Percentiles rank a stretch among this genome's conserved stretches.
Conservation (phyloP, 805 yeast species). For the Saccharomycopsis sp. region DNA sequence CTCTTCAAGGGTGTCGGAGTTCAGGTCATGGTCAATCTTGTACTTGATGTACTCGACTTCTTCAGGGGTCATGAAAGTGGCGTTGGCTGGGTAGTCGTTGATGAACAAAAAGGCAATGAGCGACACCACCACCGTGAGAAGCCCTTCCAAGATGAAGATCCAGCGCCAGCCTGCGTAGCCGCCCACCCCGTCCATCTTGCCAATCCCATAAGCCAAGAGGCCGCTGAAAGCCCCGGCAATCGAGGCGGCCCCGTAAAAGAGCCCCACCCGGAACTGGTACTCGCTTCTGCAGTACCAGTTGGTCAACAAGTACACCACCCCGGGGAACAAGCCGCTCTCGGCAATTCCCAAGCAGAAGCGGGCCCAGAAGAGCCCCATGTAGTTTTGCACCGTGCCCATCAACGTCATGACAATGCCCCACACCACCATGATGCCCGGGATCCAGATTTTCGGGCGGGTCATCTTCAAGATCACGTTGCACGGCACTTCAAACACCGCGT, state of each 20-base stretch:
- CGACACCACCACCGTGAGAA: constrained; percentile 29
- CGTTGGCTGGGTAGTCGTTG: constrained; percentile 65
- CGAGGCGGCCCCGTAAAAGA: constrained; percentile 31
- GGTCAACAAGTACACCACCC: constrained; percentile 31
- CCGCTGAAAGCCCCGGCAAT: constrained; percentile 34
- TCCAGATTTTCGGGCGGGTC: constrained; percentile 30
- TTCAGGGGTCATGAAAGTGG: constrained; percentile 40
- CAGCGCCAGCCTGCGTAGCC: constrained; percentile 46
- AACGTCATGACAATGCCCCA: constrained; percentile 34
- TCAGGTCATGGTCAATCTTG: constrained; percentile 11
- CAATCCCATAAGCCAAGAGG: constrained; percentile 30
- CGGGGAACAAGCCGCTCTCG: constrained; percentile 38
- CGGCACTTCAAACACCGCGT: constrained; percentile 35
- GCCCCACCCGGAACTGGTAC: constrained; percentile 30
- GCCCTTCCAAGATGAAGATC: constrained; percentile 46
- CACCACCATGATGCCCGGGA: constrained; percentile 29
- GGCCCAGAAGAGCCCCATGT: constrained; percentile 26
- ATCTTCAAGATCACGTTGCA: constrained; percentile 29
- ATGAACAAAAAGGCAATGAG: constrained; percentile 37
- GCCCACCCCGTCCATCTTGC: constrained; percentile 26
- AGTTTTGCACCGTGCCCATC: constrained; percentile 28
- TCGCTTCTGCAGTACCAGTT: constrained; percentile 34
- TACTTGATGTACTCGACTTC: constrained; percentile 43
- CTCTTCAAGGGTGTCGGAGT: constrained; percentile 5
- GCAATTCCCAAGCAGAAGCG: constrained; percentile 34